Conservation (phyloP, 768 basidiomycete genomes). For the Tephrocybe sp. region DNA sequence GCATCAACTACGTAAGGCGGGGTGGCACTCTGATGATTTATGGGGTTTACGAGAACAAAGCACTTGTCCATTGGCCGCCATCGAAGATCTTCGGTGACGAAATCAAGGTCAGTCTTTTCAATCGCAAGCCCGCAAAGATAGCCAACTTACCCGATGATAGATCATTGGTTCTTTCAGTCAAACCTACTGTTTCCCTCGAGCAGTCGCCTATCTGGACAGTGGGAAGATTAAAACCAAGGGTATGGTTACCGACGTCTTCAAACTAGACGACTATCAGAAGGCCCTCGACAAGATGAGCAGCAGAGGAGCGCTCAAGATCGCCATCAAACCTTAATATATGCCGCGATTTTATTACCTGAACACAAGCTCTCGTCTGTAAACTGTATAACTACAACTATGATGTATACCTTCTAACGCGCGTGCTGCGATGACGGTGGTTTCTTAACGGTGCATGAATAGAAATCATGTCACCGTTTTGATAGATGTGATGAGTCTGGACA, state of each 20-base stretch:
- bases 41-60: slow-evolving; percentile 88
- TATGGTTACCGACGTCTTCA: slow-evolving; percentile 67
- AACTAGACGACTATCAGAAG: slow-evolving; percentile 66
- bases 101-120: slow-evolving; percentile 34
- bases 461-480: no score
- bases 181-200: slow-evolving; percentile 87
- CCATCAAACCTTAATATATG: slow-evolving; percentile 55
- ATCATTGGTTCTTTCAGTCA: slow-evolving; percentile 93
- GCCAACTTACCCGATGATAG: slow-evolving; percentile 37
- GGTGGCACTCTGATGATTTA: slow-evolving; percentile 88
- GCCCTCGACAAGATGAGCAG: slow-evolving; percentile 75
- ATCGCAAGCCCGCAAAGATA: no score
- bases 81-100: slow-evolving; percentile 80
- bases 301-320: slow-evolving; percentile 60
- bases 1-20: slow-evolving; percentile 86
- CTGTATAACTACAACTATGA: no score
- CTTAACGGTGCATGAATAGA: no score
- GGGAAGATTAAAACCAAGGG: slow-evolving; percentile 82
- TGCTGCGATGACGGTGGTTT: no score
- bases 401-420: no score
- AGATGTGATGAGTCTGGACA: no score
- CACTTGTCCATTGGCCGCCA: slow-evolving; percentile 83
- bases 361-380: no score
- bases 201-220: slow-evolving; percentile 84
- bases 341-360: no score